Evolutionary conservation across 345 rosid genomes (phyloP), one percentile per base, ranked within the genome.

Genomic region (Euphorbia peplus): DNA sequence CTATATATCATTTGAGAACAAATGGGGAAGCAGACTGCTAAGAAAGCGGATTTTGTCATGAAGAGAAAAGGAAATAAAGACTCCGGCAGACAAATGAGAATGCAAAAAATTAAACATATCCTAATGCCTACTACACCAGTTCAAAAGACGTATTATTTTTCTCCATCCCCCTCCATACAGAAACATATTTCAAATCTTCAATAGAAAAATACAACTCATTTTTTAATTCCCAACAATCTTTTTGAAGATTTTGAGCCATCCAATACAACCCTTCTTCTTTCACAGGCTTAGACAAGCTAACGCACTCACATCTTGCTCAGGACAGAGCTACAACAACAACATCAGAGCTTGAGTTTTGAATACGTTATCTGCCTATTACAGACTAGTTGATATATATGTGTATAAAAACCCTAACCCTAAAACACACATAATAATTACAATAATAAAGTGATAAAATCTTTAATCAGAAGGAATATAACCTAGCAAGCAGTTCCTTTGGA

Each of bases 401-500:
- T 57, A 4, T 28, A 37, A 16, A 42, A 11, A 24, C 12, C 11
- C 44, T n/a, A n/a, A 63, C 14, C 5, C 11, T 24, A 16, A 63
- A 2, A 25, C 22, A 46, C 24, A 46, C 32, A 73, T 47, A 29
- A 24, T 64, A n/a, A 54, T 50, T n/a, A 46, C 53, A 29, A 35
- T 30, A 26, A 39, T 14, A 24, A 73, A 64, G 57, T 46, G 71
- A 8, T 54, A 48, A 66, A 35, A 69, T 64, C 42, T 52, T 48
- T 26, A 57, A 53, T 58, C 30, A 67, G 42, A 62, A 78, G 24
- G 60, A 50, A 70, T 19, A 21, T 72, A 74, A 93, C 98, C 96
- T 87, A 71, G 86, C 76, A 76, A 83, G 75, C 51, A 82, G 78
- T 76, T 83, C 92, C 76, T 82, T 90, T 21, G 87, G 75, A 71